These are phyloP conservation scores for Neurospora sp. DNA, from an alignment of 495 filamentous ascomycete genomes.

Conservation along the genomic window DNA sequence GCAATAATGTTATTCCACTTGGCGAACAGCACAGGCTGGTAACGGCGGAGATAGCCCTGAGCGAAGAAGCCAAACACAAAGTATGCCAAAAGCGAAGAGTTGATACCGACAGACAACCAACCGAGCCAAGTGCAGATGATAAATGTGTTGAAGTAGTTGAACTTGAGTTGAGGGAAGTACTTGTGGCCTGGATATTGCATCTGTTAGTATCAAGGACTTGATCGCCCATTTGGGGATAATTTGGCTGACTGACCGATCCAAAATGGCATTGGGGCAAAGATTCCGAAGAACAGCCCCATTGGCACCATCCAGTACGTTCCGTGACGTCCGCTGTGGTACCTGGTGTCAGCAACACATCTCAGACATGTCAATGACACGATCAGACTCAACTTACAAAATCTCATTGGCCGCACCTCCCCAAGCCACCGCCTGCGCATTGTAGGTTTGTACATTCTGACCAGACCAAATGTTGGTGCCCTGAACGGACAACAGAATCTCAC, in stretches of 20 bases:
- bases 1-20: constrained; percentile 46
- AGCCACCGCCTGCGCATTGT: constrained; percentile 24
- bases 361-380: background rate
- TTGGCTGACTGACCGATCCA: constrained; percentile 36
- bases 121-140: constrained; percentile 34
- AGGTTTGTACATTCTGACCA: constrained; percentile 24
- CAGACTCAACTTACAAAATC: constrained; percentile 1
- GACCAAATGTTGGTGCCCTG: constrained; percentile 28
- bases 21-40: constrained; percentile 37
- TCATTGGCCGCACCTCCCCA: constrained; percentile 24
- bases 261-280: constrained; percentile 1
- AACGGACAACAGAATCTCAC: constrained; percentile 19
- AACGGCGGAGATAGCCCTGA: constrained; percentile 41
- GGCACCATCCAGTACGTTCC: constrained; percentile 3
- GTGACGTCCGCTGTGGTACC: background rate
- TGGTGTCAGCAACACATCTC: background rate
- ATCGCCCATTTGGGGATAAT: constrained; percentile 15
- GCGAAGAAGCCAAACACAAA: constrained; percentile 30
- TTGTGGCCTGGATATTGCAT: constrained; percentile 21
- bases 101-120: constrained; percentile 35
- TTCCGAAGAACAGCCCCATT: constrained; percentile 1
- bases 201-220: constrained; percentile 21
- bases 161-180: constrained; percentile 7
- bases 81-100: constrained; percentile 25
- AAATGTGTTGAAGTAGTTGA: constrained; percentile 28